Evolutionary conservation across 2,329 filamentous ascomycete genomes (phyloP), one percentile per base, ranked within the genome.

Genomic region (Apiospora malaysiana): DNA sequence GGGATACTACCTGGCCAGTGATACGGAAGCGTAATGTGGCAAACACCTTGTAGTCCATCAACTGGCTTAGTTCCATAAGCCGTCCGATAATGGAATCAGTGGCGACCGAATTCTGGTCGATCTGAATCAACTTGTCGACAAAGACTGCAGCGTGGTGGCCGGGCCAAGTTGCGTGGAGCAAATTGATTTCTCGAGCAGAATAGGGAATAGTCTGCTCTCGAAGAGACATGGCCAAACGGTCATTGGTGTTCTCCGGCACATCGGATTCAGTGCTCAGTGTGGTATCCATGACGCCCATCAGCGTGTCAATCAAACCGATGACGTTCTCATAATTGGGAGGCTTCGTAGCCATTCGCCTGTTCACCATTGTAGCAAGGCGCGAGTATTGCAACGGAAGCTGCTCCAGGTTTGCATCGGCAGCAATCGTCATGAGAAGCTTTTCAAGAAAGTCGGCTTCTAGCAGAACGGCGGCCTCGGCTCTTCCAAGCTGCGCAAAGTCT

Each of bases 401-500:
- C 10, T 87, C 85, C 71, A 87, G 81, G 32, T 76, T 77, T 16
- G 82, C 78, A 73, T 93, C 91, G n/a, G 91, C 86, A 74, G 85
- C 85, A 71, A 94, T 83, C 45, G 92, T 87, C 73, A 87, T 84
- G 42, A 93, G 72, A 40, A 89, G 84, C 73, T 85, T 89, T 51
- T 83, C 77, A 25, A 95, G 82, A 75, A 90, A 93, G 32, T 88
- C 86, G 43, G 86, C 83, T 14, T 89, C 86, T 32, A 95, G 83
- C 32, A 94, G 83, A 7, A 87, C 77, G 1, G 84, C 83, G 25
- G 87, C 84, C 78, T 94, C 91, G 6, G 84, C 79, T 3, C 83
- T 80, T 0, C 92, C 92, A 70, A 93, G 80, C 65, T 83, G 84
- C 18, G 90, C 89, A 77, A 95, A 91, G n/a, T 83, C 83, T n/a